Percentiles rank a stretch among this genome's conserved stretches.
These are phyloP conservation scores for Chaetomium strumarium DNA, from an alignment of 2,329 filamentous ascomycete genomes.

Conservation along the genomic window DNA sequence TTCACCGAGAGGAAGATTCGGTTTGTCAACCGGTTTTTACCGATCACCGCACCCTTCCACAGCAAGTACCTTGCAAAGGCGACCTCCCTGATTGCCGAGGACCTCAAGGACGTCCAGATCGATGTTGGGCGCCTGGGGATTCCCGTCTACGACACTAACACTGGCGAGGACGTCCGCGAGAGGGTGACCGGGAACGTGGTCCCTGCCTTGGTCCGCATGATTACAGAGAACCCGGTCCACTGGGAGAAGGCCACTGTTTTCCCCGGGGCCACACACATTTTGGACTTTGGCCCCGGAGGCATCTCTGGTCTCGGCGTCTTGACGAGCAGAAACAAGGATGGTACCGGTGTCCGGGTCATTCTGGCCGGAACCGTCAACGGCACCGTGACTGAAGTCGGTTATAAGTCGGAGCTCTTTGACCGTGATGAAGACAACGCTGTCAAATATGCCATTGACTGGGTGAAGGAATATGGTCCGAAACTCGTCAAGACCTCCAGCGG, in stretches of 20 bases:
- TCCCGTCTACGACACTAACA: conserved; percentile 85
- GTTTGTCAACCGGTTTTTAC: conserved; percentile 94
- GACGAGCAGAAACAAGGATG: conserved; percentile 98
- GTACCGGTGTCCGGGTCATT: conserved; percentile 93
- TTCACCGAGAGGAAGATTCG: conserved; percentile 94
- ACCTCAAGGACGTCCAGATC: conserved; percentile 77
- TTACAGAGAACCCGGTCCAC: conserved; percentile 87
- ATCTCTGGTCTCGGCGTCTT: conserved; percentile 93
- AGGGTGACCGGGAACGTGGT: conserved; percentile 72
- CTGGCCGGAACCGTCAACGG: conserved; percentile 90
- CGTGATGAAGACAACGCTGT: conserved; percentile 92
- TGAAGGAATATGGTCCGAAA: conserved; percentile 92
- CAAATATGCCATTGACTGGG: conserved; percentile 94
- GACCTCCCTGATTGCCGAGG: conserved; percentile 75
- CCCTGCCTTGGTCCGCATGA: conserved; percentile 80
- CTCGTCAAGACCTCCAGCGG: conserved; percentile 85
- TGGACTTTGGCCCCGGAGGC: conserved; percentile 95
- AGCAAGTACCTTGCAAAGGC: conserved; percentile 87
- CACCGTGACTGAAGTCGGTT: conserved; percentile 84
- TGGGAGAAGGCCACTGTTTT: conserved; percentile 96
- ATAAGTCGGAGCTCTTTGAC: conserved; percentile 97
- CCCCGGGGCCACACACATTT: conserved; percentile 81
- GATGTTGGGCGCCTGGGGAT: conserved; percentile 69
- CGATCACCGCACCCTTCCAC: conserved; percentile 97
- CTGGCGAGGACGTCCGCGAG: conserved; percentile 73